Evolutionary conservation across 805 yeast genomes (phyloP).

Genomic region (Candida sonorensis): DNA sequence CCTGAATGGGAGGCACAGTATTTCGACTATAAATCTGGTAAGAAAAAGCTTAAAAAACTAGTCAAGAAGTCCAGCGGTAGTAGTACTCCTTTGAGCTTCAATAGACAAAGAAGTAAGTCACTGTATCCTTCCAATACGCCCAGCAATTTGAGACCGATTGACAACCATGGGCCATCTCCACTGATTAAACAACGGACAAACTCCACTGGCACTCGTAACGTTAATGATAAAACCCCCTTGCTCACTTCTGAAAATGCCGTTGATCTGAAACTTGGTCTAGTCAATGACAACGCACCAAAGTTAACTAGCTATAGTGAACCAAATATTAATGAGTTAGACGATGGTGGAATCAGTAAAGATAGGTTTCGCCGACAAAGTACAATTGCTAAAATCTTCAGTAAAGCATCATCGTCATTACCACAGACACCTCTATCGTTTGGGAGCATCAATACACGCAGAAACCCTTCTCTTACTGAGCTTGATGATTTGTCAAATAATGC

Average conservation of each 20-base stretch:
- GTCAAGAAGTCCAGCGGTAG: conserved; percentile 12
- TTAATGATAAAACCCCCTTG: conserved; percentile 1
- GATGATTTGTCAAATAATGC: conserved; percentile 31
- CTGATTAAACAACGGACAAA: too few species aligned
- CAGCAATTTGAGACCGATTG: not conserved
- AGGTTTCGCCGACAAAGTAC: conserved; percentile 18
- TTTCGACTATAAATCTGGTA: conserved; percentile 56
- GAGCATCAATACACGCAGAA: too few species aligned
- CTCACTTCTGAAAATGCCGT: not conserved
- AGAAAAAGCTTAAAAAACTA: conserved; percentile 30
- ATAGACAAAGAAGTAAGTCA: not conserved
- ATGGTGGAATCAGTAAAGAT: conserved; percentile 1
- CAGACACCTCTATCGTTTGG: too few species aligned
- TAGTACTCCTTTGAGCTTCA: not conserved
- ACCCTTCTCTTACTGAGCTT: conserved; percentile 21
- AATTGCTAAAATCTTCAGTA: conserved; percentile 13
- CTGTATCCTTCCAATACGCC: too few species aligned
- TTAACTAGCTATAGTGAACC: too few species aligned
- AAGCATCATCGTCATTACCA: conserved; percentile 11
- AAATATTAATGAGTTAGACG: too few species aligned
- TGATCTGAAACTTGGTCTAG: not conserved
- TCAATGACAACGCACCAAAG: too few species aligned
- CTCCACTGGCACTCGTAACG: not conserved
- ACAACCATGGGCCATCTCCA: too few species aligned
- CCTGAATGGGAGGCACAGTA: conserved; percentile 89